Evolutionary conservation across 73 alveolate genomes (phyloP).

Genomic region (Tetrahymena elliotti): DNA sequence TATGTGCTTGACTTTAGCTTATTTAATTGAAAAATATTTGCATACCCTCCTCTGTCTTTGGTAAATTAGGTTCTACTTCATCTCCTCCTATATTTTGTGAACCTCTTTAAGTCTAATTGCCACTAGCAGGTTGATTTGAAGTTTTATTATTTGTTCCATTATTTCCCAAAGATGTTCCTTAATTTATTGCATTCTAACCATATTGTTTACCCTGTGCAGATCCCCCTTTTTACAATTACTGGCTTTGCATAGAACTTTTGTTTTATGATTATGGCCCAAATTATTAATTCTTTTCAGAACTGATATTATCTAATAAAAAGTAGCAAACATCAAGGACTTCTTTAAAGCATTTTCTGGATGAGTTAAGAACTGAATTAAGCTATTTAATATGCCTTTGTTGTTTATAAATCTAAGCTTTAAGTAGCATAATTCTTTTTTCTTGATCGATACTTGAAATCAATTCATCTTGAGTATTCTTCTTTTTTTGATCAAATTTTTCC

Average conservation of each 20-base stretch:
- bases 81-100: not conserved
- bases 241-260: not conserved
- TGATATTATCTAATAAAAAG: not conserved
- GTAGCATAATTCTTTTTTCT: not conserved
- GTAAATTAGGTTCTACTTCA: not conserved
- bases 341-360: not conserved
- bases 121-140: not conserved
- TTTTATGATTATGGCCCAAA: not conserved
- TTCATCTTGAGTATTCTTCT: not conserved
- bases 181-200: not conserved
- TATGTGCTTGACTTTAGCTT: not conserved
- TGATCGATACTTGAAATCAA: not conserved
- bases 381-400: not conserved
- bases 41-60: not conserved
- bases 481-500: not conserved
- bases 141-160: not conserved
- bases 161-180: not conserved
- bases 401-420: not conserved
- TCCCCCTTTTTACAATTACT: not conserved
- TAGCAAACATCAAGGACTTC: not conserved
- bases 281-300: not conserved
- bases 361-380: not conserved
- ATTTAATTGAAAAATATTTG: not conserved
- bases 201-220: not conserved
- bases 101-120: not conserved